Percentiles rank a stretch among this genome's conserved stretches.
These are phyloP conservation scores for Penicillium psychrosexuale DNA, from an alignment of 2,329 filamentous ascomycete genomes.

Conservation along the genomic window DNA sequence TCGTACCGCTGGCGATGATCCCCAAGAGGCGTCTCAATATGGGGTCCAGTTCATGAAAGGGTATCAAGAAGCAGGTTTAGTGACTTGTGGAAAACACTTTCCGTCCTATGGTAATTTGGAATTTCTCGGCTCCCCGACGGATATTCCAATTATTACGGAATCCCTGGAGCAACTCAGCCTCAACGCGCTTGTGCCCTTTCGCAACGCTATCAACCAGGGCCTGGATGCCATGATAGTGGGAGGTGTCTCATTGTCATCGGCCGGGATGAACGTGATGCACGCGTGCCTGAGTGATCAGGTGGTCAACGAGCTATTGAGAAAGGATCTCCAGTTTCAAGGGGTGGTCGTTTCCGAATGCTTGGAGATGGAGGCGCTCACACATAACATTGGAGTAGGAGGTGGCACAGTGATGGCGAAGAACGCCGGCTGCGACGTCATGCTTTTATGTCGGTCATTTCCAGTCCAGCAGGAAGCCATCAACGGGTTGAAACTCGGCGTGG, in stretches of 20 bases:
- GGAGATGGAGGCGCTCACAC: constrained; percentile 93
- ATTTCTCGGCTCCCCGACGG: constrained; percentile 83
- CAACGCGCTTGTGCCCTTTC: constrained; percentile 87
- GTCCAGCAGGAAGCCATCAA: constrained; percentile 90
- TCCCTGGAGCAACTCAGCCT: constrained; percentile 87
- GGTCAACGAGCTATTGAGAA: constrained; percentile 82
- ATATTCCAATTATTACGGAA: constrained; percentile 94
- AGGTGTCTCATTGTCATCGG: constrained; percentile 86
- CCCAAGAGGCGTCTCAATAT: constrained; percentile 90
- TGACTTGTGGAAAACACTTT: constrained; percentile 92
- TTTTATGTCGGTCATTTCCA: constrained; percentile 82
- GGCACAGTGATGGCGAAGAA: constrained; percentile 97
- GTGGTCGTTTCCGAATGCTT: constrained; percentile 94
- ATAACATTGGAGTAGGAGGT: constrained; percentile 94
- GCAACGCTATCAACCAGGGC: constrained; percentile 81
- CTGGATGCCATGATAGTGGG: constrained; percentile 95
- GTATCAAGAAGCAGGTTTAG: constrained; percentile 85
- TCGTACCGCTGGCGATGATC: constrained; percentile 84
- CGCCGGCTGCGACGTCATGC: constrained; percentile 86
- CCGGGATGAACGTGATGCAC: constrained; percentile 91
- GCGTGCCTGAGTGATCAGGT: constrained; percentile 91
- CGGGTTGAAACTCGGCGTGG: constrained; percentile 81
- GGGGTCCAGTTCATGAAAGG: constrained; percentile 87
- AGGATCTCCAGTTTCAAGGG: constrained; percentile 83
- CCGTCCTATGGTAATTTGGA: constrained; percentile 94